A percentile compares a stretch with the other conserved stretches of the same genome.
Evolutionary conservation across 1,284 basidiomycete genomes (phyloP).

Genomic region (Malassezia sp.): DNA sequence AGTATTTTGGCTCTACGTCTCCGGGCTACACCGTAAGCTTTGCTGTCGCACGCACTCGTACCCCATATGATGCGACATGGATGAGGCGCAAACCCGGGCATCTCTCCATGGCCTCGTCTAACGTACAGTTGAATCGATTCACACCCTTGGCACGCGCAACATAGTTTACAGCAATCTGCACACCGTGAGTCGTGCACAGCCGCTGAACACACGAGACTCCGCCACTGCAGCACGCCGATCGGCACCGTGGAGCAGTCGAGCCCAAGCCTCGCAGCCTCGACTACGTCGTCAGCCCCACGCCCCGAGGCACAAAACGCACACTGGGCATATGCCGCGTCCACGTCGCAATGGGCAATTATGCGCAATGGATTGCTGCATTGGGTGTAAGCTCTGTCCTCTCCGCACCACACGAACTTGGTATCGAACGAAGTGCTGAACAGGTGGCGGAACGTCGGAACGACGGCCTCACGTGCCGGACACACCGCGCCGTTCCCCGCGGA

Average conservation of each 20-base stretch:
- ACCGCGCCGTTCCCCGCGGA: no score
- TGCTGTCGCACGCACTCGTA: background rate
- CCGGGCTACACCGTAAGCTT: constrained; percentile 56
- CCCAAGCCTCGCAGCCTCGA: constrained; percentile 71
- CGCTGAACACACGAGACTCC: constrained; percentile 50
- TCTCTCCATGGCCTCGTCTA: constrained; percentile 57
- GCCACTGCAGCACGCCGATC: constrained; percentile 85
- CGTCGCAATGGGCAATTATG: constrained; percentile 71
- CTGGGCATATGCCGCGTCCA: constrained; percentile 49
- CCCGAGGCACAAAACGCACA: constrained; percentile 41
- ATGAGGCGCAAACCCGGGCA: constrained; percentile 76
- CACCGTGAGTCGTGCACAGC: no score
- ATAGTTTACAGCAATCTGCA: constrained; percentile 80
- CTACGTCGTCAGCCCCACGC: background rate
- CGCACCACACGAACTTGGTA: background rate
- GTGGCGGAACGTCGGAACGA: constrained; percentile 4
- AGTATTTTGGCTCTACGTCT: constrained; percentile 72
- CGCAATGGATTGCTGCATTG: constrained; percentile 48
- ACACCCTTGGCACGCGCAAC: constrained; percentile 82
- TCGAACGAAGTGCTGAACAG: constrained; percentile 11
- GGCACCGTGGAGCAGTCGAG: constrained; percentile 60
- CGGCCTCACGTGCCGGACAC: background rate
- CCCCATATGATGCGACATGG: constrained; percentile 80
- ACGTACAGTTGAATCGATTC: constrained; percentile 52
- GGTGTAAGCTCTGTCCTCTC: background rate